Evolutionary conservation across 2,329 filamentous ascomycete species (phyloP), one percentile per base, ranked within the genome.

Genomic region (Biscogniauxia marginata): DNA sequence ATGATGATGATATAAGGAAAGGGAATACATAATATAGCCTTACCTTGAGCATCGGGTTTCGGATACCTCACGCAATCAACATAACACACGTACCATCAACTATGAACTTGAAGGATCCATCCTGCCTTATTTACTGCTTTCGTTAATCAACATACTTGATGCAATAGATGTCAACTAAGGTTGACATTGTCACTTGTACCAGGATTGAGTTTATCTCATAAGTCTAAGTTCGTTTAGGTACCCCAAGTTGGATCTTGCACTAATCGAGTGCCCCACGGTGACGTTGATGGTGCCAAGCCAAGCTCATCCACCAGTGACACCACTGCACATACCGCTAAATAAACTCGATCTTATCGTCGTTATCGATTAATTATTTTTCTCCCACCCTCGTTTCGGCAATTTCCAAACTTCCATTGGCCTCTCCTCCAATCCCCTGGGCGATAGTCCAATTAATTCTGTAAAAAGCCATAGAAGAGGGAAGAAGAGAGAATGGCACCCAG

Each of bases 401-500:
- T 13, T 39, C 30, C 13, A 39, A 39, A n/a, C 30, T 16, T 8
- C 30, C 30, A 39, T 39, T 39, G 6, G 30, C 30, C 30, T 52
- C 39, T 22, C 11, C 52, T 25, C 3, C 20, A 51, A 22, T 24
- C 49, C 22, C 49, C 8, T 50, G 8, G 43, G 21, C 34, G 20
- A 13, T 44, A 34, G 34, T 22, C 19, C n/a, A 5, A 20, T 11
- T 30, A 25, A 19, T 25, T 18, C 13, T 52, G 49, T 20, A 50
- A 51, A 48, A 9, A 48, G 4, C n/a, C 22, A 13, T 44, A 4
- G 24, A 20, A 30, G 6, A 20, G 22, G 11, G 4, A 16, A 13
- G n/a, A 13, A 16, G 6, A 16, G 30, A 54, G 49, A 19, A 72
- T 72, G 70, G 70, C 68, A 43, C 69, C 69, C 20, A 63, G 69